These are phyloP conservation scores for Brassica balearica DNA, from an alignment of 441 rosid species.

Conservation along the genomic window DNA sequence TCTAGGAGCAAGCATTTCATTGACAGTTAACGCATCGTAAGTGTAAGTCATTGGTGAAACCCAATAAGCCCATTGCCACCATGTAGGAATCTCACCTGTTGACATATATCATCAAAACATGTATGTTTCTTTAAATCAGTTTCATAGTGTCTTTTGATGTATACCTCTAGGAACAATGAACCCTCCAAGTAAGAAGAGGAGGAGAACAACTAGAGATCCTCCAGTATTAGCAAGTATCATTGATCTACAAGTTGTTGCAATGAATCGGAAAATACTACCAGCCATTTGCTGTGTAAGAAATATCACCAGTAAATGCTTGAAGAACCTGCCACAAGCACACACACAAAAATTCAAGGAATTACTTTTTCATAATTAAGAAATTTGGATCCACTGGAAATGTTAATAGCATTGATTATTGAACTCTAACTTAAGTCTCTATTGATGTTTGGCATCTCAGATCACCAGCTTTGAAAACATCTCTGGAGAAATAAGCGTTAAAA, in stretches of 20 bases:
- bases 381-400: not conserved
- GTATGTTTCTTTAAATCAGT: not conserved
- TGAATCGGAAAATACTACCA: slow-evolving; percentile 67
- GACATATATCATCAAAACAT: slow-evolving; percentile 4
- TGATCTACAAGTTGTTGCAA: slow-evolving; percentile 76
- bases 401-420: not conserved
- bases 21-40: slow-evolving; percentile 72
- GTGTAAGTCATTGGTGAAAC: slow-evolving; percentile 80
- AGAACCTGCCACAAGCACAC: slow-evolving; percentile 60
- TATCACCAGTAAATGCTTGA: slow-evolving; percentile 72
- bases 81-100: slow-evolving; percentile 66
- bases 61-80: slow-evolving; percentile 98
- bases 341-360: not conserved
- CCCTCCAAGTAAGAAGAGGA: slow-evolving; percentile 83
- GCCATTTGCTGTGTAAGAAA: slow-evolving; percentile 92
- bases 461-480: not conserved
- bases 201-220: slow-evolving; percentile 66
- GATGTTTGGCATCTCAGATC: not conserved
- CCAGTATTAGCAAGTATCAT: slow-evolving; percentile 86
- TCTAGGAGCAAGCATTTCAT: slow-evolving; percentile 82
- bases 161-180: slow-evolving; percentile 77
- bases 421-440: not conserved
- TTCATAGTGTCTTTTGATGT: not conserved
- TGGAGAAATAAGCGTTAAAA: not conserved
- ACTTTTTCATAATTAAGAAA: not conserved